phyloP scores from a whole-genome alignment of 1,284 basidiomycete species.

The Fomitopsis betulina region DNA sequence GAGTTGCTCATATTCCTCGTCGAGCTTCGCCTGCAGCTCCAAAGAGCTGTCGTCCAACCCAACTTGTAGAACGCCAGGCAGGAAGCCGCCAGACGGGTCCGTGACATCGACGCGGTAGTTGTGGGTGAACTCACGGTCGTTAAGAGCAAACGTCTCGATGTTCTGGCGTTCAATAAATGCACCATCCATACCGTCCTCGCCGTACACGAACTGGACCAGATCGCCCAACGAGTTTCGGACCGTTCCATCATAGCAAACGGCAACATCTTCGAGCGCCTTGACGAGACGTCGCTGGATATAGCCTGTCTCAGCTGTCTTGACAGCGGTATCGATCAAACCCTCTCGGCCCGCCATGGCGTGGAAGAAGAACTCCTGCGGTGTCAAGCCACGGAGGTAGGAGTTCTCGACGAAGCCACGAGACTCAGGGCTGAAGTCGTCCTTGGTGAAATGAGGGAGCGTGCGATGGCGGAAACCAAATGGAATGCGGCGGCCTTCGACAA shows the following conservation, averaged over 20 bases:
- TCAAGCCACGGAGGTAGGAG: slow-evolving; percentile 96
- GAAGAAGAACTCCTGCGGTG: slow-evolving; percentile 99
- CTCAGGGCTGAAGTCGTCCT: slow-evolving; percentile 98
- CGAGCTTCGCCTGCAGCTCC: slow-evolving; percentile 86
- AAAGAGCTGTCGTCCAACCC: slow-evolving; percentile 90
- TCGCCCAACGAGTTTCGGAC: slow-evolving; percentile 96
- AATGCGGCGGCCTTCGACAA: slow-evolving; percentile 96
- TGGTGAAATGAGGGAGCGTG: slow-evolving; percentile 95
- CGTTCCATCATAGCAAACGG: slow-evolving; percentile 97
- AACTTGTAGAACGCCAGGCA: slow-evolving; percentile 83
- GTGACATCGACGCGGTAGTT: slow-evolving; percentile 93
- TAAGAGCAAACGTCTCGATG: slow-evolving; percentile 86
- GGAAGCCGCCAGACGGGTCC: slow-evolving; percentile 72
- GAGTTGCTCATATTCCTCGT: slow-evolving; percentile 84
- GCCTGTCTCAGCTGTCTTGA: slow-evolving; percentile 99
- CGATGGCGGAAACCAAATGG: slow-evolving; percentile 98
- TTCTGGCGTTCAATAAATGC: slow-evolving; percentile 96
- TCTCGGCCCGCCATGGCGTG: slow-evolving; percentile 99
- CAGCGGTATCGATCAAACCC: slow-evolving; percentile 98
- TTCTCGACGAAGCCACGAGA: slow-evolving; percentile 99
- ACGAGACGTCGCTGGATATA: slow-evolving; percentile 98
- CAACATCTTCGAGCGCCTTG: slow-evolving; percentile 97
- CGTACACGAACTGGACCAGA: slow-evolving; percentile 95
- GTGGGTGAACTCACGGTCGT: slow-evolving; percentile 82
- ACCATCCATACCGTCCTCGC: slow-evolving; percentile 99